Evolutionary conservation across 495 filamentous ascomycete genomes (phyloP), one percentile per base, ranked within the genome.

Genomic region (Ascobolus immersus): DNA sequence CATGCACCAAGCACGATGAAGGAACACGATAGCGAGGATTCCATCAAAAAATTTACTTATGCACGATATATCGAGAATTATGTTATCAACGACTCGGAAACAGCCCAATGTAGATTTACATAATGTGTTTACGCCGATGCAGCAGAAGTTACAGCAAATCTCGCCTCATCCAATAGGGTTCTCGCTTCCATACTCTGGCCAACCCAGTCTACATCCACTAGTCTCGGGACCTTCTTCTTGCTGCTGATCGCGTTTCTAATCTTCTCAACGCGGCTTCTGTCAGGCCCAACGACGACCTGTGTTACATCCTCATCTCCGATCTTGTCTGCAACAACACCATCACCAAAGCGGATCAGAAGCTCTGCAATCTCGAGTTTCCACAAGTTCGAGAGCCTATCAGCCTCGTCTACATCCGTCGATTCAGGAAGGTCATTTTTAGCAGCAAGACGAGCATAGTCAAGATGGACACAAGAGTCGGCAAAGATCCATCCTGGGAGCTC

Each of bases 91-190:
- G n/a, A n/a, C 22, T n/a, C 22, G 7, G 7, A 7, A 25, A 25
- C 7, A n/a, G 7, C 22, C 22, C 22, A 25, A 25, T 25, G 7
- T 25, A 7, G 7, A n/a, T 25, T 7, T 7, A n/a, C n/a, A 25
- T 25, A 25, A 25, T n/a, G 7, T n/a, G 22, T n/a, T 7, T n/a
- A 7, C 22, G 7, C 22, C 28, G 6, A 8, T 6, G 13, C 28
- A 8, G 9, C 28, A 8, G 6, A 8, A 8, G 14, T 10, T 17
- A 31, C 28, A 1, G 4, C 32, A 45, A 59, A 65, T 20, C 52
- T 54, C 41, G 81, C 77, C 62, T 93, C 86, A 48, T 93, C 80
- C 34, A 94, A 44, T 28, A 76, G 40, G 5, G 84, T 91, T 36
- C 60, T 60, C 51, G 79, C 72, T 37, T 54, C 54, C 77, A 82